A percentile compares a stretch with the other conserved stretches of the same genome.
These are phyloP conservation scores for Cytospora piceae DNA, from an alignment of 2,329 filamentous ascomycete genomes.

Conservation along the genomic window DNA sequence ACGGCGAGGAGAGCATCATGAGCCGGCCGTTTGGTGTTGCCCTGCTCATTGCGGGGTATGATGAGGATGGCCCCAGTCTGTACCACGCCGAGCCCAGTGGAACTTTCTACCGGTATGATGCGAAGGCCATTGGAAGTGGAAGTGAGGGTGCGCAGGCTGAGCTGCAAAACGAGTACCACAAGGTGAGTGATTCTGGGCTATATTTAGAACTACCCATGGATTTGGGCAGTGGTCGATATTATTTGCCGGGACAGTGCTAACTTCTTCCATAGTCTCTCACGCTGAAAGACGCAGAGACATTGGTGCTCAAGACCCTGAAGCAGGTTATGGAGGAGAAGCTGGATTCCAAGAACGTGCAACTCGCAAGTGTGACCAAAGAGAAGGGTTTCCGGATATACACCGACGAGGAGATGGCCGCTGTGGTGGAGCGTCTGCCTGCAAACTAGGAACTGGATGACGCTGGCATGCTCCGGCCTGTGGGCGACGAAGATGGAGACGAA, in stretches of 20 bases:
- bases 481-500: background rate
- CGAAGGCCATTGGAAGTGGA: conserved; percentile 96
- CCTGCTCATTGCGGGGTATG: conserved; percentile 92
- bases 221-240: background rate
- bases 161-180: conserved; percentile 98
- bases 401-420: conserved; percentile 93
- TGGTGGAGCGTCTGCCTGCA: conserved; percentile 80
- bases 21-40: conserved; percentile 95
- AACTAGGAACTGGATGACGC: conserved; percentile 48
- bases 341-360: conserved; percentile 96
- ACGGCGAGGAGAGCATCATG: conserved; percentile 99
- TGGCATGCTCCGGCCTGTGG: background rate
- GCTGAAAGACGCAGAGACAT: conserved; percentile 87
- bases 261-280: conserved; percentile 70
- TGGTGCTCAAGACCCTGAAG: conserved; percentile 97
- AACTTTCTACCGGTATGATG: conserved; percentile 98
- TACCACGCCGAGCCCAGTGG: conserved; percentile 98
- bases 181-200: conserved; percentile 51
- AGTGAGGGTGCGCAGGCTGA: conserved; percentile 97
- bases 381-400: conserved; percentile 98
- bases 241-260: background rate
- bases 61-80: conserved; percentile 94
- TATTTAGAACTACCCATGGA: background rate
- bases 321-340: conserved; percentile 99
- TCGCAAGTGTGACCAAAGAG: conserved; percentile 96